Evolutionary conservation across 768 basidiomycete species (phyloP).

Genomic region (Lactarius pseudohatsudake): DNA sequence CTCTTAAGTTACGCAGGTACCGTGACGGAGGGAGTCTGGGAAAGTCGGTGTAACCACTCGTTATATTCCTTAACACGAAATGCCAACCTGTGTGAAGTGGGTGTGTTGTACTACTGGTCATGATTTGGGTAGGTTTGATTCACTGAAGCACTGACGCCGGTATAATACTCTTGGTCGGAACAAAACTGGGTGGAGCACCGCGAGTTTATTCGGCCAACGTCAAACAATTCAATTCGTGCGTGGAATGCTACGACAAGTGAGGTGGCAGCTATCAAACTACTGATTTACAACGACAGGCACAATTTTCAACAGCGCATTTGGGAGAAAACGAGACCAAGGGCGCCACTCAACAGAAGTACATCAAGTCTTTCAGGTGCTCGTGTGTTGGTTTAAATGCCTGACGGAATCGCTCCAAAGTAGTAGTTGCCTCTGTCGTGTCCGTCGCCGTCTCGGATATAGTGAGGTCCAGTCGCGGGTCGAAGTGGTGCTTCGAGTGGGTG

Average conservation of each 20-base stretch:
- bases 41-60: constrained; percentile 61
- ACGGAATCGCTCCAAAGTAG: constrained; percentile 43
- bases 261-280: background rate
- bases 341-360: constrained; percentile 40
- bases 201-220: background rate
- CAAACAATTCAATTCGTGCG: too few relatives aligned
- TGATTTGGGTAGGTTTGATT: constrained; percentile 25
- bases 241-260: too few relatives aligned
- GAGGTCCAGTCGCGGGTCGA: constrained; percentile 61
- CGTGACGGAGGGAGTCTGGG: too few relatives aligned
- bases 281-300: background rate
- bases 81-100: constrained; percentile 46
- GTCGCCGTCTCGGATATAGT: constrained; percentile 55
- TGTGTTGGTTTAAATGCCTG: constrained; percentile 59
- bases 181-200: background rate
- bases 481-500: constrained; percentile 78
- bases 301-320: background rate
- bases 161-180: background rate
- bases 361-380: constrained; percentile 41
- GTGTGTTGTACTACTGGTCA: constrained; percentile 23
- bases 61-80: constrained; percentile 32
- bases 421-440: constrained; percentile 39
- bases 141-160: constrained; percentile 6
- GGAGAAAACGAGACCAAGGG: background rate
- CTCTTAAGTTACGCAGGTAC: too few relatives aligned